Evolutionary conservation across 2,329 filamentous ascomycete genomes (phyloP).

Genomic region (Daldinia sp.): DNA sequence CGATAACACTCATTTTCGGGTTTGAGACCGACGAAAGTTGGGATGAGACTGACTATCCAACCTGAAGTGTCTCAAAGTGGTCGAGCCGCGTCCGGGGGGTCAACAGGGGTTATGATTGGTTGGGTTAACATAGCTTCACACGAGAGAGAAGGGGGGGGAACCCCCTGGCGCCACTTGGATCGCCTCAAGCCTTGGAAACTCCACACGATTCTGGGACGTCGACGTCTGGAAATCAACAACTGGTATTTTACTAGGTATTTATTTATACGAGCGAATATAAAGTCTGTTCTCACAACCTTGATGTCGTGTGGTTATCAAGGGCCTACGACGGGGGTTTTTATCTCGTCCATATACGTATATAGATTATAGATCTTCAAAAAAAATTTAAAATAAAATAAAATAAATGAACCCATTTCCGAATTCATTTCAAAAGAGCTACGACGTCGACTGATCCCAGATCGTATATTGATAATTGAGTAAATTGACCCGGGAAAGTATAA

Average conservation of each 20-base stretch:
- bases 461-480: not conserved
- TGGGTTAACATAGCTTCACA: not conserved
- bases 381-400: too few relatives aligned
- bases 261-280: too few relatives aligned
- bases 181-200: slow-evolving; percentile 26
- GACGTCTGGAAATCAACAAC: not conserved
- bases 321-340: not conserved
- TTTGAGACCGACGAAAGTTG: slow-evolving; percentile 41
- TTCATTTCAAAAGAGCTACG: not conserved
- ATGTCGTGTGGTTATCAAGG: slow-evolving; percentile 18
- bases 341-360: not conserved
- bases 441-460: not conserved
- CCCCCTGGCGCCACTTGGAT: slow-evolving; percentile 33
- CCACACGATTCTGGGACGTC: slow-evolving; percentile 5
- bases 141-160: not conserved
- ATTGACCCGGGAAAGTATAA: not conserved
- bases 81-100: slow-evolving; percentile 39
- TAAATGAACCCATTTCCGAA: not conserved
- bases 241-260: too few relatives aligned
- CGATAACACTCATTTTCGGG: slow-evolving; percentile 34
- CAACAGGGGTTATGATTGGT: slow-evolving; percentile 26
- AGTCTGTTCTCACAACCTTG: slow-evolving; percentile 7
- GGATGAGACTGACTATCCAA: slow-evolving; percentile 46
- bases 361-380: not conserved
- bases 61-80: slow-evolving; percentile 41